A percentile compares a stretch with the other conserved stretches of the same genome.
Conservation (phyloP, 306 rosid species). For the Medicago arabica region DNA sequence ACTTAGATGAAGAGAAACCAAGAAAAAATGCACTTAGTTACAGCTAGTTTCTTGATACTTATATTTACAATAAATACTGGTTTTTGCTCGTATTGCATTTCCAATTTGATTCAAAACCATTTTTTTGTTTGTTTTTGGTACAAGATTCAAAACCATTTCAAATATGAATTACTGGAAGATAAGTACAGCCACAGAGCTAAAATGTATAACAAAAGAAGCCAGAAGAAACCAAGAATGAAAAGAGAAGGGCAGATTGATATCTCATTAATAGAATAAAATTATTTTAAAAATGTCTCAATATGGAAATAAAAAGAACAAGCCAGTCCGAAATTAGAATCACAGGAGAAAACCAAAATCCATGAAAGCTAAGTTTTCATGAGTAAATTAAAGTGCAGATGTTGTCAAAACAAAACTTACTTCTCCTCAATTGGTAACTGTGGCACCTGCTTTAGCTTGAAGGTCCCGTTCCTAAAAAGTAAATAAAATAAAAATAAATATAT, state of each 20-base stretch:
- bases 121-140: too few relatives aligned
- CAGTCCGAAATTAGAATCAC: slow-evolving; percentile 19
- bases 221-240: background rate
- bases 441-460: slow-evolving; percentile 59
- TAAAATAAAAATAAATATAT: slow-evolving; percentile 31
- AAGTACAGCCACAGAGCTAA: background rate
- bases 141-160: slow-evolving; percentile 24
- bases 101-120: slow-evolving; percentile 17
- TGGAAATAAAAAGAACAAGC: slow-evolving; percentile 11
- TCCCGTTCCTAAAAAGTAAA: slow-evolving; percentile 57
- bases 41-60: background rate
- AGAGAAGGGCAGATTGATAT: background rate
- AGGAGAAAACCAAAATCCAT: slow-evolving; percentile 27
- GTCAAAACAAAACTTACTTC: slow-evolving; percentile 60
- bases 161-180: slow-evolving; percentile 3
- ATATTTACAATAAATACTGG: slow-evolving; percentile 2
- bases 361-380: slow-evolving; percentile 25
- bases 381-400: slow-evolving; percentile 32
- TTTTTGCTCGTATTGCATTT: slow-evolving; percentile 15
- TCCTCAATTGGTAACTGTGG: slow-evolving; percentile 64
- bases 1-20: slow-evolving; percentile 22
- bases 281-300: slow-evolving; percentile 2
- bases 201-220: background rate
- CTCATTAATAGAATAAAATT: background rate
- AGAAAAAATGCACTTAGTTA: background rate